Conservation (phyloP, 768 basidiomycete species). For the Lyophyllum decastes region DNA sequence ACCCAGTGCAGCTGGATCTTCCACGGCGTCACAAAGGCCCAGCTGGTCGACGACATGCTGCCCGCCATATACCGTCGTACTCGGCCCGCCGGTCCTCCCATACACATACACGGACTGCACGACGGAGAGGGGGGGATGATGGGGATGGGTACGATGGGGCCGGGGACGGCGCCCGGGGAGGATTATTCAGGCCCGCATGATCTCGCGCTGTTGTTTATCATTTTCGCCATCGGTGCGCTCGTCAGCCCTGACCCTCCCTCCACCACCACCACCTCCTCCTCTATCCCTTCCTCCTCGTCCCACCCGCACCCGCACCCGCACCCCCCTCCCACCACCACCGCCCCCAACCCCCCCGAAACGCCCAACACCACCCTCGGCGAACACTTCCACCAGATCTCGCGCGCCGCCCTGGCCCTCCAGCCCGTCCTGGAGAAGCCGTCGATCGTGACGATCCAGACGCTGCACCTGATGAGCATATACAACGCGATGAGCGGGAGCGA, state of each 20-base stretch:
- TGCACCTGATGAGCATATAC: conserved; percentile 71
- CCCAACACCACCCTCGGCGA: conserved; percentile 41
- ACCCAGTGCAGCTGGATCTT: conserved; percentile 55
- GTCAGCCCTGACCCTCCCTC: conserved; percentile 30
- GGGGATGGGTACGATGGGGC: too few relatives aligned
- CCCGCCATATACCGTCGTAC: conserved; percentile 36
- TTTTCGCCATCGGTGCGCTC: conserved; percentile 57
- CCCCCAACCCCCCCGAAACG: too few relatives aligned
- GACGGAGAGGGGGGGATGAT: not conserved
- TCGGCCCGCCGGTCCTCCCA: not conserved
- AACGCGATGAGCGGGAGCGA: conserved; percentile 71
- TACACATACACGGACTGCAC: too few relatives aligned
- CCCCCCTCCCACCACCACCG: too few relatives aligned
- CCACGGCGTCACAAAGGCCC: conserved; percentile 44
- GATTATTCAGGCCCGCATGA: conserved; percentile 49
- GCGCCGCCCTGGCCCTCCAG: conserved; percentile 66
- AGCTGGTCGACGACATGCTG: conserved; percentile 44
- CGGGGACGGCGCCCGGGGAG: conserved; percentile 21
- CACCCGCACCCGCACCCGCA: not conserved
- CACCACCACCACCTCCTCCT: not conserved
- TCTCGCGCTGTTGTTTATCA: conserved; percentile 47
- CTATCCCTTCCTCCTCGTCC: not conserved
- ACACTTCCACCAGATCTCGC: conserved; percentile 66
- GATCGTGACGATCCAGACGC: conserved; percentile 66
- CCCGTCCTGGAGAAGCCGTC: conserved; percentile 73